Evolutionary conservation across 768 basidiomycete genomes (phyloP).

Genomic region (Amyloporia xantha): DNA sequence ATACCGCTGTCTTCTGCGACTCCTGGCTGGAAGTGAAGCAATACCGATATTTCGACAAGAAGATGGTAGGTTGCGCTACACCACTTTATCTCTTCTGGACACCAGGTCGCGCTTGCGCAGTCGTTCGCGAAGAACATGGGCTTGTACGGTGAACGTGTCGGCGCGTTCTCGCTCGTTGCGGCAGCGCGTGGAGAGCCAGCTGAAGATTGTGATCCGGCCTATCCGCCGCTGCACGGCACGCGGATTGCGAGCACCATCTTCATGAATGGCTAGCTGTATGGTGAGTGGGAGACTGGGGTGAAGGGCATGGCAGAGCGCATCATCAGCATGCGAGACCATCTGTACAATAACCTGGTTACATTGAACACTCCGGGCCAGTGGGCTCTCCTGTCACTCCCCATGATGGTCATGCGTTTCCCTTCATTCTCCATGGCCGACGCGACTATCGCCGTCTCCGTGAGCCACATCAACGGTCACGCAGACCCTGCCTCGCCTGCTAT

Average conservation of each 20-base stretch:
- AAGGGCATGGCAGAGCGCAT: constrained; percentile 95
- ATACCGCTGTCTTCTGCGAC: constrained; percentile 88
- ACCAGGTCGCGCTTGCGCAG: constrained; percentile 87
- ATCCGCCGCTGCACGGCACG: constrained; percentile 91
- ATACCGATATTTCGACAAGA: constrained; percentile 93
- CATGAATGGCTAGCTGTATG: constrained; percentile 63
- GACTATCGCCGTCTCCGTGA: constrained; percentile 23
- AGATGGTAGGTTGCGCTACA: constrained; percentile 89
- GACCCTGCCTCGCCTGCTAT: constrained; percentile 30
- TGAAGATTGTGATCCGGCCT: constrained; percentile 92
- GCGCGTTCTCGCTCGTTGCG: constrained; percentile 86
- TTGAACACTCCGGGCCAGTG: constrained; percentile 91
- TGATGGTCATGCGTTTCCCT: constrained; percentile 65
- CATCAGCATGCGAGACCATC: constrained; percentile 82
- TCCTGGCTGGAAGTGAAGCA: constrained; percentile 88
- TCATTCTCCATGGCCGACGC: constrained; percentile 52
- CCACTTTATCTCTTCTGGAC: constrained; percentile 86
- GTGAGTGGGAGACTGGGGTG: constrained; percentile 87
- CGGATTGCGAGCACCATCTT: constrained; percentile 83
- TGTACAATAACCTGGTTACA: constrained; percentile 72
- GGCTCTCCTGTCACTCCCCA: constrained; percentile 39
- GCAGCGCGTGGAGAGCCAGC: constrained; percentile 81
- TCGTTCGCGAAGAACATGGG: constrained; percentile 99
- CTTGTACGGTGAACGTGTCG: constrained; percentile 89
- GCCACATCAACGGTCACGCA: constrained; percentile 17